Evolutionary conservation across 139 green algal genomes (phyloP).

Genomic region (Chlamydomonas incerta): DNA sequence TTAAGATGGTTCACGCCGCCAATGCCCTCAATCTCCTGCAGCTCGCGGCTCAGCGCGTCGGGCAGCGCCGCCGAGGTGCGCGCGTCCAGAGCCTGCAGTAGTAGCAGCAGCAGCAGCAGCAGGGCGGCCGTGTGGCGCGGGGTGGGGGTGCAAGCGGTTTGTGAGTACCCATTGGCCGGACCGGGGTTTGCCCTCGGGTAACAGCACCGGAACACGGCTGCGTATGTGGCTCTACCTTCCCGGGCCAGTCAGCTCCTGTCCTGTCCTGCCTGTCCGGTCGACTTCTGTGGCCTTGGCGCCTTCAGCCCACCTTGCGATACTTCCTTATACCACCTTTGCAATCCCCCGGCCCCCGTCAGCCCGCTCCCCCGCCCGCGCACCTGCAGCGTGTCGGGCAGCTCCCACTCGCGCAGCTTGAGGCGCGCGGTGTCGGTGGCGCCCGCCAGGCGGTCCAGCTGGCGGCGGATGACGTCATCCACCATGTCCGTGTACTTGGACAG

Average conservation of each 20-base stretch:
- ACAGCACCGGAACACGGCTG: too few species aligned
- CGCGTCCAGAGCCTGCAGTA: slow-evolving; percentile 18
- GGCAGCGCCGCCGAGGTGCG: slow-evolving; percentile 69
- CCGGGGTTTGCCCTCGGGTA: too few species aligned
- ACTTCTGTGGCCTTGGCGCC: too few species aligned
- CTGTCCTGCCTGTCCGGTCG: too few species aligned
- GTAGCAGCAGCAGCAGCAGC: too few species aligned
- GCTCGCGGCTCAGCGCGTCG: slow-evolving; percentile 77
- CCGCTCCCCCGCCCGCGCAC: slow-evolving; percentile 59
- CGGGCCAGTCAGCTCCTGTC: too few species aligned
- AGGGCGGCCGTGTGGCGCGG: background rate
- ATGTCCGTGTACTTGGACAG: slow-evolving; percentile 89
- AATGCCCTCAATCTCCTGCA: slow-evolving; percentile 82
- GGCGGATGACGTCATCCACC: slow-evolving; percentile 84
- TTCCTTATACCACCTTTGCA: too few species aligned
- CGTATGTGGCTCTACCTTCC: too few species aligned
- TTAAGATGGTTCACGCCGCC: slow-evolving; percentile 81
- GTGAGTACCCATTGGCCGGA: too few species aligned
- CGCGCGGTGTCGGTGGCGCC: slow-evolving; percentile 87
- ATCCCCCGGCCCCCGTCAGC: background rate
- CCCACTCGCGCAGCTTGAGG: slow-evolving; percentile 68
- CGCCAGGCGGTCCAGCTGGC: slow-evolving; percentile 72
- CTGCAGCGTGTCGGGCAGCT: slow-evolving; percentile 73
- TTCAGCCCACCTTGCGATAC: too few species aligned
- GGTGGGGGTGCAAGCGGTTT: too few species aligned